These are phyloP conservation scores for Cryphonectria nitschkei DNA, from an alignment of 2,329 filamentous ascomycete genomes.

Conservation along the genomic window DNA sequence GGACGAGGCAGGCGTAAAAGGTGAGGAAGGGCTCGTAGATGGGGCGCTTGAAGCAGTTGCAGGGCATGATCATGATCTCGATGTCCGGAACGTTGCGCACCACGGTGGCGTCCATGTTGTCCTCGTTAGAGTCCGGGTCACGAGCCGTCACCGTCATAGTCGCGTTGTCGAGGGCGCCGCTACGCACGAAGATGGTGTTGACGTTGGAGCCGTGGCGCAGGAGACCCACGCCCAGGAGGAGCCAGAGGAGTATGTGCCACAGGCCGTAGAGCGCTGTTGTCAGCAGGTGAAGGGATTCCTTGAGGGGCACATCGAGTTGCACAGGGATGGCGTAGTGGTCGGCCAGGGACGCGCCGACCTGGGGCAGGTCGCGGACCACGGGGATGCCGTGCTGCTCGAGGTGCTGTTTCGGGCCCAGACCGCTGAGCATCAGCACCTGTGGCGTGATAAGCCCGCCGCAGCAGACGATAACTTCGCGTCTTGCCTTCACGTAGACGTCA, in stretches of 20 bases:
- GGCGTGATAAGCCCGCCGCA: conserved; percentile 37
- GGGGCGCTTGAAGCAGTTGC: conserved; percentile 36
- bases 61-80: conserved; percentile 45
- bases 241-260: conserved; percentile 37
- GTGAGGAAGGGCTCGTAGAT: conserved; percentile 34
- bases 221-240: conserved; percentile 36
- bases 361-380: conserved; percentile 20
- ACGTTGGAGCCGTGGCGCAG: conserved; percentile 32
- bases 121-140: not conserved
- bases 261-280: conserved; percentile 25
- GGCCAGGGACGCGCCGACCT: conserved; percentile 33
- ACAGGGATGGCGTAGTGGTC: conserved; percentile 34
- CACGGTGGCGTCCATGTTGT: conserved; percentile 19
- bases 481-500: conserved; percentile 33
- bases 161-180: conserved; percentile 34
- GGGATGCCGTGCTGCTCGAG: not conserved
- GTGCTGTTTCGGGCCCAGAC: conserved; percentile 35
- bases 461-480: conserved; percentile 39
- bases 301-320: conserved; percentile 18
- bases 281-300: conserved; percentile 16
- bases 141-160: not conserved
- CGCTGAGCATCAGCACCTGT: conserved; percentile 39
- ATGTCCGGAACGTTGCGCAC: conserved; percentile 37
- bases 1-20: conserved; percentile 36
- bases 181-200: conserved; percentile 35